Percentiles rank a stretch among this genome's conserved stretches.
phyloP scores from a whole-genome alignment of 352 stramenopile species.

The Phytophthora macrochlamydospora region DNA sequence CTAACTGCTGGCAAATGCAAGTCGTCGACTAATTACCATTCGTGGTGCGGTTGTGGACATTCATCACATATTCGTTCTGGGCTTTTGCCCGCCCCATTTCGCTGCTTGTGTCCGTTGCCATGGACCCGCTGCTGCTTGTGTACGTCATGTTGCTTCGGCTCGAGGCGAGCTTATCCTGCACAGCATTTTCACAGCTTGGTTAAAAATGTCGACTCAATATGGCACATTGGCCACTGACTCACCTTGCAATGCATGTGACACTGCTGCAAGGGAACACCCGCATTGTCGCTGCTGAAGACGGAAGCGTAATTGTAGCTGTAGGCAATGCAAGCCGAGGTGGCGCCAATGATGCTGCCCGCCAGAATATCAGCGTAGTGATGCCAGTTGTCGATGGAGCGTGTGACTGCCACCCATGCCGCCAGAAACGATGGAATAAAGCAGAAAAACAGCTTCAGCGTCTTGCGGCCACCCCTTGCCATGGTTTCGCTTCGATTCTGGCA shows the following conservation, averaged over 20 bases:
- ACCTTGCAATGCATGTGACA: constrained; percentile 48
- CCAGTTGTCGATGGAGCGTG: constrained; percentile 86
- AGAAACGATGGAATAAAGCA: constrained; percentile 75
- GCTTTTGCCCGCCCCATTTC: constrained; percentile 18
- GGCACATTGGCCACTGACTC: constrained; percentile 11
- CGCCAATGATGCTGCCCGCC: constrained; percentile 69
- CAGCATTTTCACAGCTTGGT: background rate
- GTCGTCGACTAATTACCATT: constrained; percentile 15
- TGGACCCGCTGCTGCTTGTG: constrained; percentile 22
- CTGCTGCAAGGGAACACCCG: constrained; percentile 58
- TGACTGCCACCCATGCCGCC: constrained; percentile 77
- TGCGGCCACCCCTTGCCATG: constrained; percentile 56
- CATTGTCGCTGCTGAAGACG: constrained; percentile 62
- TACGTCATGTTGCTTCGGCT: constrained; percentile 31
- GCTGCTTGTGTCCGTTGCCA: constrained; percentile 21
- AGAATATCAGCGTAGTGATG: constrained; percentile 82
- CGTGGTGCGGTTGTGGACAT: constrained; percentile 27
- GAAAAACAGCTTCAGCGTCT: constrained; percentile 77
- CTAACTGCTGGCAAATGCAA: no score
- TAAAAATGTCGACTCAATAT: background rate
- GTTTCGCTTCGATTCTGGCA: constrained; percentile 62
- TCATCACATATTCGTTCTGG: constrained; percentile 33
- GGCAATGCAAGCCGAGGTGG: constrained; percentile 50
- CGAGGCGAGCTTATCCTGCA: constrained; percentile 19
- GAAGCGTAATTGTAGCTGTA: constrained; percentile 80